Base-by-base conservation (phyloP, 352 stramenopile genomes). In the Globisporangium yorkense region DNA sequence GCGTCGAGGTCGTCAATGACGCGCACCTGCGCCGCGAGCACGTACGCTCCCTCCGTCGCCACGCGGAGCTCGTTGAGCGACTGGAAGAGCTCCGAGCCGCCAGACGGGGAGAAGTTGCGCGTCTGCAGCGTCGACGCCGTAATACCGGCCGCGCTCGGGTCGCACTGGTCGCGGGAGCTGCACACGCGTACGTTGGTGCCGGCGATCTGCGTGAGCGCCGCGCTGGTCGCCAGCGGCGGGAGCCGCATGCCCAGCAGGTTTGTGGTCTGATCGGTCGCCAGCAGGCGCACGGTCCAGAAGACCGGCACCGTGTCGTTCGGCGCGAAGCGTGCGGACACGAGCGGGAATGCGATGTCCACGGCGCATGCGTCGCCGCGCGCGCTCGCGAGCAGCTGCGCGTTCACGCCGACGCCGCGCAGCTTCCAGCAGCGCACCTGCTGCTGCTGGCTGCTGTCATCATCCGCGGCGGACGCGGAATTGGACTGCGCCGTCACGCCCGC, bases 181-280 rank as follows among this genome's bases (percentile, higher is more conserved):
- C 79, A 89, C 7, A 69, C 70, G 33, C 74, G 73, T 9, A 75
- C 59, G 52, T 79, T 80, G 9, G 68, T 84, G 20, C 59, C 67
- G 6, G 67, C 29, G 68, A 87, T 86, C 64, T 87, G 72, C 55
- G 73, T 70, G 16, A 62, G 13, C 39, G 70, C 72, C 12, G 47
- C 57, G n/a, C 56, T 24, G 44, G n/a, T 49, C n/a, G 44, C 44
- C 2, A 49, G 44, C n/a, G 44, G 74, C 15, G 75, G 74, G 39
- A 77, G 50, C 10, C 68, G 63, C 51, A 89, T 80, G 27, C 67
- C 54, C 51, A 89, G 61, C 20, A 45, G 64, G 61, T 89, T 87
- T 16, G 40, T 56, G 1, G 64, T 75, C 29, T 70, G 44, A 15
- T 27, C 20, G 2, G 44, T 27, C n/a, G 51, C 27, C 5, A 69